A percentile compares a stretch with the other conserved stretches of the same genome.
These are phyloP conservation scores for Pseudoturritis turrita DNA, from an alignment of 345 rosid species.

Conservation along the genomic window DNA sequence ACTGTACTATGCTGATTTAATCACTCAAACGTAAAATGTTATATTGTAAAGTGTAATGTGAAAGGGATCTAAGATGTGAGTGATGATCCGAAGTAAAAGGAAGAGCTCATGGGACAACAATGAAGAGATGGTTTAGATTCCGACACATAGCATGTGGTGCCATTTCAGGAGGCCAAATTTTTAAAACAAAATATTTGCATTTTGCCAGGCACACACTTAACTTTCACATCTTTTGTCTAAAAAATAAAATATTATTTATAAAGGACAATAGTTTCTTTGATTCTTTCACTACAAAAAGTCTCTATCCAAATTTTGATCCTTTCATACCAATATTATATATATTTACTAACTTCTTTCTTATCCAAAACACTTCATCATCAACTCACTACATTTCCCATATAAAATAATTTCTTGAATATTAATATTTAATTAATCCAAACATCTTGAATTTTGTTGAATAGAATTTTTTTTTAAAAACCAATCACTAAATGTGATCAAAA, in stretches of 20 bases:
- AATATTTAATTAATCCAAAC: neutral
- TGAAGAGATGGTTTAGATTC: slow-evolving; percentile 27
- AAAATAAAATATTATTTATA: neutral
- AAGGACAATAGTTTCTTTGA: slow-evolving; percentile 20
- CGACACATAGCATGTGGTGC: slow-evolving; percentile 33
- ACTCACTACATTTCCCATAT: neutral
- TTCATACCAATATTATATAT: neutral
- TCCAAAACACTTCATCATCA: slow-evolving; percentile 2
- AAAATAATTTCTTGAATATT: neutral
- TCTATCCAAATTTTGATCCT: neutral
- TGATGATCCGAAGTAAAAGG: too few relatives aligned
- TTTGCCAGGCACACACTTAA: slow-evolving; percentile 3
- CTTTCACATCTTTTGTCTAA: neutral
- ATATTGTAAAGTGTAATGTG: too few relatives aligned
- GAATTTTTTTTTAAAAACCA: too few relatives aligned
- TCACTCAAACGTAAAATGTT: too few relatives aligned
- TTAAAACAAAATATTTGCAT: neutral
- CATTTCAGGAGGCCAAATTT: slow-evolving; percentile 29
- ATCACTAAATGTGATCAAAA: too few relatives aligned
- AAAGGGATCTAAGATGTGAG: too few relatives aligned
- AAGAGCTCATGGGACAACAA: slow-evolving; percentile 18
- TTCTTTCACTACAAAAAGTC: slow-evolving; percentile 7
- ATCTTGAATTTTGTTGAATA: too few relatives aligned
- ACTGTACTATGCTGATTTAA: neutral
- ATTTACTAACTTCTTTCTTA: neutral